phyloP scores from a whole-genome alignment of 768 basidiomycete species.

The Calocybe gangraenosa region DNA sequence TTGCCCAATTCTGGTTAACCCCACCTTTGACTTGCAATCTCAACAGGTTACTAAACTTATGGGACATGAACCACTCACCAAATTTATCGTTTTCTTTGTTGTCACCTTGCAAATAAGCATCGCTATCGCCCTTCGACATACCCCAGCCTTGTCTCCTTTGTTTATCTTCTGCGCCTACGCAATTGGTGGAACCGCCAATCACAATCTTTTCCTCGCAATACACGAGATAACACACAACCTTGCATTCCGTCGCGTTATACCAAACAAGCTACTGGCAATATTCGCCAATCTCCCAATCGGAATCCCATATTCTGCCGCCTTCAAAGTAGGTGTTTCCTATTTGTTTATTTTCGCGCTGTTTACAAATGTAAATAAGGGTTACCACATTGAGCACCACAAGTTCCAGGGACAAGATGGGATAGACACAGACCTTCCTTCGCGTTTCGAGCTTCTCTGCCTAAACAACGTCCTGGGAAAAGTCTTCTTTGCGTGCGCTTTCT shows the following conservation, averaged over 20 bases:
- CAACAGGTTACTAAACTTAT: constrained; percentile 88
- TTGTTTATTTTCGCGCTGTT: background rate
- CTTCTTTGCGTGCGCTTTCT: constrained; percentile 81
- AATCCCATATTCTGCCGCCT: constrained; percentile 90
- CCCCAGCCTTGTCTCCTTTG: constrained; percentile 59
- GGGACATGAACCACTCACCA: constrained; percentile 91
- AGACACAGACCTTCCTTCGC: constrained; percentile 92
- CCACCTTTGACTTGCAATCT: background rate
- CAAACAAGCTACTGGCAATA: constrained; percentile 86
- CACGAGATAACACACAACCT: constrained; percentile 99
- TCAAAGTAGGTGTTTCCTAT: constrained; percentile 63
- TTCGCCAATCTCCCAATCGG: constrained; percentile 93
- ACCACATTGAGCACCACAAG: constrained; percentile 97
- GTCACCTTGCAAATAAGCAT: constrained; percentile 68
- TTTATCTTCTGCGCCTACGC: constrained; percentile 80
- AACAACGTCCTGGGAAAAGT: constrained; percentile 98
- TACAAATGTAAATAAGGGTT: constrained; percentile 44
- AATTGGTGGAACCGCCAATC: constrained; percentile 93
- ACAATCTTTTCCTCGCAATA: constrained; percentile 96
- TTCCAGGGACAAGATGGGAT: constrained; percentile 93
- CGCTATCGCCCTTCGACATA: constrained; percentile 64
- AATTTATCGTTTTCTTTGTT: constrained; percentile 83
- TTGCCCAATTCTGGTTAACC: background rate
- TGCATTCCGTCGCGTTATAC: constrained; percentile 76
- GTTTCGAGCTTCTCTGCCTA: constrained; percentile 76